Conservation (phyloP, 148 eudicot species). For the Chenopodium quinoa region DNA sequence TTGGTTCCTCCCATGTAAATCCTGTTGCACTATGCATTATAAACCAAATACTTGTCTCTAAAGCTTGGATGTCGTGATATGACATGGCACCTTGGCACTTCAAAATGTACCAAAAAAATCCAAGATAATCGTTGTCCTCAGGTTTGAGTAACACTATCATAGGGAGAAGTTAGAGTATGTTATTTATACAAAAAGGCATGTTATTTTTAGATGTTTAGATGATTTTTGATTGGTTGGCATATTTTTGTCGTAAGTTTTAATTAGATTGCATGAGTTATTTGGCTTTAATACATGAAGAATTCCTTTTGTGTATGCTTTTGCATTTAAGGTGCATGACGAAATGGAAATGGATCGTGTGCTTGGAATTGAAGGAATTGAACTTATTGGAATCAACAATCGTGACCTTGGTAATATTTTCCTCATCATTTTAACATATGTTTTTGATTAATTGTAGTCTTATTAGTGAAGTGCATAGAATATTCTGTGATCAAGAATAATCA, state of each 20-base stretch:
- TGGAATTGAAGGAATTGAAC: constrained; percentile 76
- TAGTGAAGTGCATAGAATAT: background rate
- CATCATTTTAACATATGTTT: background rate
- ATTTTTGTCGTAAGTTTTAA: background rate
- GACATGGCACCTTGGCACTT: background rate
- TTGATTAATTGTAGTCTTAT: background rate
- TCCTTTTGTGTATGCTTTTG: background rate
- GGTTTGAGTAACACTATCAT: background rate
- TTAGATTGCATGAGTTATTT: background rate
- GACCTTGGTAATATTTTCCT: constrained; percentile 57
- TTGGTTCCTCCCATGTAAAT: background rate
- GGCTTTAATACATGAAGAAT: background rate
- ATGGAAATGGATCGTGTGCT: constrained; percentile 94
- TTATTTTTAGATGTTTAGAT: no score
- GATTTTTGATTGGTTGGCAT: background rate
- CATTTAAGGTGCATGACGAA: constrained; percentile 73
- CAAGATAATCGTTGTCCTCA: background rate
- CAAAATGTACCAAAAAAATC: background rate
- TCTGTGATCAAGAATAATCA: background rate
- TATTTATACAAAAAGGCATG: background rate
- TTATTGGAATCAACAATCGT: constrained; percentile 93
- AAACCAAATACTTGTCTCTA: background rate
- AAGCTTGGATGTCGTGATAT: background rate
- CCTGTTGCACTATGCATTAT: background rate
- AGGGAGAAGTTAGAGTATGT: background rate